Evolutionary conservation across 208 protist species (phyloP).

Genomic region (Trypanosoma lewisi): DNA sequence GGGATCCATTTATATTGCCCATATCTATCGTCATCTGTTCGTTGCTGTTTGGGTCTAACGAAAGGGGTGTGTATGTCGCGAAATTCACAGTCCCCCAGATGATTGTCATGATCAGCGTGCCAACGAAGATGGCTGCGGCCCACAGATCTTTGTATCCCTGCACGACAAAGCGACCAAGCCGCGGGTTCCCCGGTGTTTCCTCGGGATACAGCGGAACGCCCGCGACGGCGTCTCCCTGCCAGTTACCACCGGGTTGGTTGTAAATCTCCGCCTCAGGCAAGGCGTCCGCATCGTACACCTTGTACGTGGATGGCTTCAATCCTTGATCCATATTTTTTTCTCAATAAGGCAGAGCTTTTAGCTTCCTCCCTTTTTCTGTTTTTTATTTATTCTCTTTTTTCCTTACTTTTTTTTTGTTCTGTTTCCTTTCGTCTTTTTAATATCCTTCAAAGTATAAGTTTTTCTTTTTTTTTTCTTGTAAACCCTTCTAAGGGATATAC

Average conservation of each 20-base stretch:
- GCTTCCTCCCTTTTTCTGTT: not conserved
- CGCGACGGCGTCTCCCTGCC: conserved; percentile 27
- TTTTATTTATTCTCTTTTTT: conserved; percentile 5
- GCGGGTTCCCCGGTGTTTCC: conserved; percentile 32
- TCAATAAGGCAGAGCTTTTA: not conserved
- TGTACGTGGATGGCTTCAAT: conserved; percentile 11
- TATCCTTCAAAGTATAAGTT: not conserved
- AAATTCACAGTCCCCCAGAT: conserved; percentile 28
- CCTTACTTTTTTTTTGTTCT: conserved; percentile 5
- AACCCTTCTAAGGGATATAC: too few species aligned
- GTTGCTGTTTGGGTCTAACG: not conserved
- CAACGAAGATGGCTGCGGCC: conserved; percentile 59
- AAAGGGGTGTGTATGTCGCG: conserved; percentile 4
- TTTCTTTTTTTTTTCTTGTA: conserved; percentile 4
- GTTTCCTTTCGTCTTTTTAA: not conserved
- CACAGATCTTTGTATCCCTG: conserved; percentile 73
- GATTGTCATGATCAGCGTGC: conserved; percentile 25
- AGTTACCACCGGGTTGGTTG: not conserved
- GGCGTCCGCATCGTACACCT: conserved; percentile 9
- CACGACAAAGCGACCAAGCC: conserved; percentile 64
- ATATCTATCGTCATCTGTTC: not conserved
- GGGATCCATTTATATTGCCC: not conserved
- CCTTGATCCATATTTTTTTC: conserved; percentile 14
- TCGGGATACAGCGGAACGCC: conserved; percentile 64
- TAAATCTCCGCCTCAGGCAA: conserved; percentile 19